Conservation (phyloP, 2,329 filamentous ascomycete genomes). For the Aspergillus neoniger region DNA sequence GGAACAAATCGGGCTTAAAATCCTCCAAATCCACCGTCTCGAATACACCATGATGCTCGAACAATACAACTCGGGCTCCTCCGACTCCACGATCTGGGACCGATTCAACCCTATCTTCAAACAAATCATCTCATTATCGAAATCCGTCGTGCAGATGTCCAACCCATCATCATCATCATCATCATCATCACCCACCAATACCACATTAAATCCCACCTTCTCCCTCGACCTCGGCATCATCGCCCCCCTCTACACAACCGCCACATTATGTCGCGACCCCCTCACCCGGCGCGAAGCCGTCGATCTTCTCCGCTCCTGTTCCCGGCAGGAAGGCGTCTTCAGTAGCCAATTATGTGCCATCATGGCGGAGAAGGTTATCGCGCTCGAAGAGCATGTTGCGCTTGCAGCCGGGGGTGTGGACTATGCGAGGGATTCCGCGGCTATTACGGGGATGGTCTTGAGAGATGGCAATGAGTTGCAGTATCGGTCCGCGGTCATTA, state of each 20-base stretch:
- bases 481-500: neutral
- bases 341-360: conserved; percentile 23
- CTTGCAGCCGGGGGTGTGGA: neutral
- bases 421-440: neutral
- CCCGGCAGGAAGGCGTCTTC: conserved; percentile 26
- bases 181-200: neutral
- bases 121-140: conserved; percentile 28
- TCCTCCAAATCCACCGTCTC: conserved; percentile 8
- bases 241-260: conserved; percentile 27
- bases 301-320: conserved; percentile 23
- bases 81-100: conserved; percentile 26
- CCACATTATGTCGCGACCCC: conserved; percentile 34
- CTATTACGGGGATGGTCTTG: neutral
- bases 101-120: conserved; percentile 26
- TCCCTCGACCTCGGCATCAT: conserved; percentile 35
- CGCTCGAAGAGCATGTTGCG: conserved; percentile 23
- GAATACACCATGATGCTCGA: conserved; percentile 11
- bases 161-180: neutral
- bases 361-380: conserved; percentile 24
- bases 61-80: conserved; percentile 12
- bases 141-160: conserved; percentile 23
- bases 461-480: too few relatives aligned
- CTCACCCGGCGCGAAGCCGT: conserved; percentile 30
- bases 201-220: conserved; percentile 15
- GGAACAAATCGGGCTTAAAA: conserved; percentile 10